phyloP scores from a whole-genome alignment of 2,329 filamentous ascomycete genomes.

The Pseudocercospora vitis region DNA sequence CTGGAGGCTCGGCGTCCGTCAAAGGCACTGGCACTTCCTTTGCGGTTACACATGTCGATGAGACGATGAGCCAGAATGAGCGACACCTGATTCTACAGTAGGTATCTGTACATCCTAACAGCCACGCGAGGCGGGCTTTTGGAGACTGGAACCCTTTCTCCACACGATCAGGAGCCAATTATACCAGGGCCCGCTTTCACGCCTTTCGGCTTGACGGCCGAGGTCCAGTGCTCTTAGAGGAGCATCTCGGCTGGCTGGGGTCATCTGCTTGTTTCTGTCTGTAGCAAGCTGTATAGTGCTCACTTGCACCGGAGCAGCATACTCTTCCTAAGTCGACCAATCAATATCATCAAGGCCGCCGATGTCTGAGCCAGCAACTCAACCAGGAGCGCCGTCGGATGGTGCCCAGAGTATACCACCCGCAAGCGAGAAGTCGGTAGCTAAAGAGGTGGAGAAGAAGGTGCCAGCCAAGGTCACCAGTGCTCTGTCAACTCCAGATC shows the following conservation, averaged over 20 bases:
- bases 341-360: not conserved
- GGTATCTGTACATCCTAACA: not conserved
- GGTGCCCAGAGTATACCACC: slow-evolving; percentile 36
- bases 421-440: slow-evolving; percentile 34
- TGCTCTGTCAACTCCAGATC: slow-evolving; percentile 40
- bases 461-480: slow-evolving; percentile 32
- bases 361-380: slow-evolving; percentile 42
- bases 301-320: too few relatives aligned
- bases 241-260: not conserved
- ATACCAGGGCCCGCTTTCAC: not conserved
- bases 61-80: too few relatives aligned
- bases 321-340: not conserved
- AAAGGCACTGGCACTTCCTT: too few relatives aligned
- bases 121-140: not conserved
- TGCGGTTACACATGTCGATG: too few relatives aligned
- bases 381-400: slow-evolving; percentile 40
- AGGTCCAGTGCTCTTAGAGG: slow-evolving; percentile 9
- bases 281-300: not conserved
- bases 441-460: slow-evolving; percentile 34
- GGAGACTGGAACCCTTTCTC: too few relatives aligned
- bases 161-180: not conserved
- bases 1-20: not conserved
- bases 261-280: not conserved
- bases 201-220: slow-evolving; percentile 18
- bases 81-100: too few relatives aligned